Evolutionary conservation across 192 early-diverging fungal genomes (phyloP), one percentile per base, ranked within the genome.

Genomic region (Coemansia sp.): DNA sequence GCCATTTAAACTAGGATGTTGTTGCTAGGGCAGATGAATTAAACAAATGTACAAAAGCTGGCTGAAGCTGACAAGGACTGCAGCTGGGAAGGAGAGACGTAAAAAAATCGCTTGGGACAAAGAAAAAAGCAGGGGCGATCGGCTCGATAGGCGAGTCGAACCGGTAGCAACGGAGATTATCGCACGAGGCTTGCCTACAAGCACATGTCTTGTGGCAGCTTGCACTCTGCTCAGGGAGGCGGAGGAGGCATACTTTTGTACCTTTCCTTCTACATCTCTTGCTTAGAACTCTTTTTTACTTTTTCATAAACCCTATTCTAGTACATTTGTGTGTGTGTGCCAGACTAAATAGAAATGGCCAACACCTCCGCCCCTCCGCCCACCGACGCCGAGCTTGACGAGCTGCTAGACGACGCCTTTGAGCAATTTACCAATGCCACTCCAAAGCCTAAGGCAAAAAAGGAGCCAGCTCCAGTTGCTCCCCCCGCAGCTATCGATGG

Each of bases 361-460:
- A 65, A 66, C 55, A 50, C 51, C n/a, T 55, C 51, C 1, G 20
- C 56, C 20, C 56, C 56, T 58, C 56, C 56, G 10, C 63, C 65
- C 34, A 85, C 71, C 50, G 86, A 89, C 26, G 88, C 84, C 37
- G 89, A 89, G 64, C 71, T 90, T 6, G 90, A 91, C 57, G 88
- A 84, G 64, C 74, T 90, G 14, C 71, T 91, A 26, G 90, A 91
- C 73, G 91, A 89, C 70, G 90, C 90, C 42, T 75, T 93, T 43
- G 91, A 93, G 64, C 90, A 91, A 66, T 92, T 93, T 65, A 56
- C 82, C 26, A 70, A 72, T 5, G 43, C 77, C 23, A 13, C 67
- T 21, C 66, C 64, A 40, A 83, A 65, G 36, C 65, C 83, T 40
- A 78, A 77, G 59, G 67, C 84, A 10, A 48, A 58, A 26, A 55